A percentile compares a stretch with the other conserved stretches of the same genome.
Evolutionary conservation across 1,284 basidiomycete species (phyloP).

Genomic region (Cutaneotrichosporon sp.): DNA sequence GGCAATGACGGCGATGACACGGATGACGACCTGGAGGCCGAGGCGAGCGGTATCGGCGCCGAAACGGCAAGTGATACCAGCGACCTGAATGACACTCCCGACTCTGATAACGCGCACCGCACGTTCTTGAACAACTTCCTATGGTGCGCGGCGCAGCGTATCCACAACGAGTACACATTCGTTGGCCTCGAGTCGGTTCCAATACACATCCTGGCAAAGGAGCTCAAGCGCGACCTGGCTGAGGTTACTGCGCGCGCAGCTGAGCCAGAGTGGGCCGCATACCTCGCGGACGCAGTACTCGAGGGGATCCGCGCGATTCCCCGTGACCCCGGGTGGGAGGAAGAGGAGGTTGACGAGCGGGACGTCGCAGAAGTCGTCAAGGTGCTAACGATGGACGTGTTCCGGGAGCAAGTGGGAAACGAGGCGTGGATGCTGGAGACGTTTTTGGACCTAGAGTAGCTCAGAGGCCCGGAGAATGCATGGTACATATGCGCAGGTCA

Average conservation of each 20-base stretch:
- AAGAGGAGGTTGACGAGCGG: too few relatives aligned
- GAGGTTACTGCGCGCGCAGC: neutral
- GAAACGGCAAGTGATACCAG: neutral
- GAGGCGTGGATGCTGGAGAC: neutral
- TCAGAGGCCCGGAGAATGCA: neutral
- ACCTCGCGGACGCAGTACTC: neutral
- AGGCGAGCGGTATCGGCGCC: too few relatives aligned
- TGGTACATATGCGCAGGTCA: neutral
- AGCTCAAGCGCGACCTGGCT: neutral
- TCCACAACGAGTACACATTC: slow-evolving; percentile 1
- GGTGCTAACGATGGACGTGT: neutral
- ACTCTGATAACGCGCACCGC: neutral
- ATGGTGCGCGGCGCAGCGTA: neutral
- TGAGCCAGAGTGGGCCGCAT: too few relatives aligned
- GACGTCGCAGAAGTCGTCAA: neutral
- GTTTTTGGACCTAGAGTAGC: neutral
- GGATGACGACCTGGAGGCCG: too few relatives aligned
- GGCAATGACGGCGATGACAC: too few relatives aligned
- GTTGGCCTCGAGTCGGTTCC: neutral
- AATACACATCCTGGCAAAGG: neutral
- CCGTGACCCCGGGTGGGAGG: neutral
- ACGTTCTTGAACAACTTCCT: neutral
- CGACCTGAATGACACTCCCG: neutral
- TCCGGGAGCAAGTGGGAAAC: neutral
- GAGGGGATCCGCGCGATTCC: neutral